Percentiles rank a stretch among this genome's conserved stretches.
Conservation (phyloP, 331 rosid species). For the Saraca asoca region DNA sequence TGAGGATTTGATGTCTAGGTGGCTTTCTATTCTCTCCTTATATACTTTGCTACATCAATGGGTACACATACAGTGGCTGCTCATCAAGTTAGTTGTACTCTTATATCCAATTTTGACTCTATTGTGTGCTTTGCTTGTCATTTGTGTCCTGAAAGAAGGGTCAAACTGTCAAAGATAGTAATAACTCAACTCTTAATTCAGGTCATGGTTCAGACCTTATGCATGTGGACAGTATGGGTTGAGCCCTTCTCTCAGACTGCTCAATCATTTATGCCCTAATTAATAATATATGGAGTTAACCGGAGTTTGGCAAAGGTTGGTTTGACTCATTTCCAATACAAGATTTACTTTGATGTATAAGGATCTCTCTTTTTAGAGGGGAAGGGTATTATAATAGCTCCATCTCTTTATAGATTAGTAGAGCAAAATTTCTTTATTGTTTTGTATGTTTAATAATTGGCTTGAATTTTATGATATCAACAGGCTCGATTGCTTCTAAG, state of each 20-base stretch:
- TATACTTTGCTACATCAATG: constrained; percentile 55
- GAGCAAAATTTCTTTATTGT: background rate
- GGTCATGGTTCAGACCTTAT: constrained; percentile 63
- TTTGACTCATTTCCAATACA: constrained; percentile 29
- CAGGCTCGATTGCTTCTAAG: constrained; percentile 79
- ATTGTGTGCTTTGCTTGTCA: background rate
- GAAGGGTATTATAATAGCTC: background rate
- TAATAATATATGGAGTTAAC: constrained; percentile 64
- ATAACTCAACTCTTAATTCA: constrained; percentile 33
- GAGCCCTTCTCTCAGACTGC: constrained; percentile 98
- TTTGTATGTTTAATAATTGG: background rate
- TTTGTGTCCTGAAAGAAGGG: constrained; percentile 6
- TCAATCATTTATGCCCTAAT: constrained; percentile 94
- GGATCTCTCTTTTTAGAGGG: background rate
- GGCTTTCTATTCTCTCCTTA: constrained; percentile 53
- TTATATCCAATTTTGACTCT: background rate
- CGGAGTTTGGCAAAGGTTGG: constrained; percentile 74
- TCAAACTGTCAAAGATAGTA: constrained; percentile 23
- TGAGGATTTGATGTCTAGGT: constrained; percentile 35
- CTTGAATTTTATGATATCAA: constrained; percentile 29
- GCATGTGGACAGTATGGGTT: constrained; percentile 84
- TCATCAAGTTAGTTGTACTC: constrained; percentile 50
- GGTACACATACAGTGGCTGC: constrained; percentile 62
- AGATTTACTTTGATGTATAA: constrained; percentile 2
- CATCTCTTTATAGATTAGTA: constrained; percentile 1